Evolutionary conservation across 2,329 filamentous ascomycete species (phyloP).

Genomic region (Fusarium duplospermum): DNA sequence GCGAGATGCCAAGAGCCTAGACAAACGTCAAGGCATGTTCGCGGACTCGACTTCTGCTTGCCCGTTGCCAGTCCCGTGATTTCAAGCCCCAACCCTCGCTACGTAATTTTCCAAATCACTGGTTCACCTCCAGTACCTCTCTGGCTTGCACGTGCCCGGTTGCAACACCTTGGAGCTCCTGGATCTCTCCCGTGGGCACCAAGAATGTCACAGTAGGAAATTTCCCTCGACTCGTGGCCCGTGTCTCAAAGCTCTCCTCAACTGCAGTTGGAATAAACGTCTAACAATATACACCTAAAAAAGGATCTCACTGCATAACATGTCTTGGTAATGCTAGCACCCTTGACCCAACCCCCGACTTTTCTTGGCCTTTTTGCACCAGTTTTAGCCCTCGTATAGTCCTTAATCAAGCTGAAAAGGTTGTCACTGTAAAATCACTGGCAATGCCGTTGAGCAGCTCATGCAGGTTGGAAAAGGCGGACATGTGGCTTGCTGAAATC

Average conservation of each 20-base stretch:
- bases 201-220: background rate
- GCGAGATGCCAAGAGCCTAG: background rate
- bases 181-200: background rate
- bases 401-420: background rate
- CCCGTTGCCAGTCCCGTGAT: background rate
- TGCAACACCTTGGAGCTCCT: background rate
- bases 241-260: background rate
- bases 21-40: background rate
- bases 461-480: background rate
- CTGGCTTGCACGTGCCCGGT: background rate
- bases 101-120: background rate
- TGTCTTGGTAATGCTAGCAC: background rate
- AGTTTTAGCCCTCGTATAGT: background rate
- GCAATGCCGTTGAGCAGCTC: background rate
- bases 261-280: background rate
- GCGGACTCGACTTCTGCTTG: background rate
- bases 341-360: background rate
- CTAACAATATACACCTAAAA: background rate
- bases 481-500: background rate
- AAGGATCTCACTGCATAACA: background rate
- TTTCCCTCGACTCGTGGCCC: background rate
- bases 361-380: background rate
- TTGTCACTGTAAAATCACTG: background rate
- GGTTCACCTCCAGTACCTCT: background rate
- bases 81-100: background rate